Evolutionary conservation across 192 early-diverging fungal species (phyloP), one percentile per base, ranked within the genome.

Genomic region (Geranomyces variabilis): DNA sequence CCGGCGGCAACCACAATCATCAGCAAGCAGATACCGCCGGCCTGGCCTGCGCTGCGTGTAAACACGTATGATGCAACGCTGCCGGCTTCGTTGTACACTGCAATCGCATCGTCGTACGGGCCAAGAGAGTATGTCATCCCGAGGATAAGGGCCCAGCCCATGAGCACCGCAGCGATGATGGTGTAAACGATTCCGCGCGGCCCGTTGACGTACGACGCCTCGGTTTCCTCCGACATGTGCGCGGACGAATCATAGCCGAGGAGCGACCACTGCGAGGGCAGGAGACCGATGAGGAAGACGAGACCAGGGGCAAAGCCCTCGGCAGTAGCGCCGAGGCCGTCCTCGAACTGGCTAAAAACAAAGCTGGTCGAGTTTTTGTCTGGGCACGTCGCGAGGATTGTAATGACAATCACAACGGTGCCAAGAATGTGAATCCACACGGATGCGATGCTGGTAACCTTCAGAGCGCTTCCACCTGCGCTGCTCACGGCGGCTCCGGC

Each of bases 171-270:
- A 28, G 62, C 56, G 29, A 78, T 68, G 44, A 81, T 69, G 66
- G 78, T 71, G 56, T 67, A 67, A 45, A 80, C 69, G 45, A 81
- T 77, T 15, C 59, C 81, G 45, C 66, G 49, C 31, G 81, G 79
- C 0, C 75, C 81, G 44, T 69, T 70, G 63, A 80, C 65, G 66
- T 75, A 69, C 7, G 76, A 64, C 28, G 79, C 59, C 53, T 83
- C 31, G 56, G 81, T 82, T 64, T 82, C 81, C 63, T 82, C 81
- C 30, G 79, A 70, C 70, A 82, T 72, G 79, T 82, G 81, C 5
- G 81, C 81, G n/a, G 75, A 74, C 36, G 79, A 73, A 63, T 82
- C 81, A 66, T 82, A 82, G 21, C 81, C 81, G 24, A 78, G 53
- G 44, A 80, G 44, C 28, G 79, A 73, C 75, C 75, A 82, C 30